Evolutionary conservation across 352 stramenopile genomes (phyloP).

Genomic region (Pythium aphanidermatum): DNA sequence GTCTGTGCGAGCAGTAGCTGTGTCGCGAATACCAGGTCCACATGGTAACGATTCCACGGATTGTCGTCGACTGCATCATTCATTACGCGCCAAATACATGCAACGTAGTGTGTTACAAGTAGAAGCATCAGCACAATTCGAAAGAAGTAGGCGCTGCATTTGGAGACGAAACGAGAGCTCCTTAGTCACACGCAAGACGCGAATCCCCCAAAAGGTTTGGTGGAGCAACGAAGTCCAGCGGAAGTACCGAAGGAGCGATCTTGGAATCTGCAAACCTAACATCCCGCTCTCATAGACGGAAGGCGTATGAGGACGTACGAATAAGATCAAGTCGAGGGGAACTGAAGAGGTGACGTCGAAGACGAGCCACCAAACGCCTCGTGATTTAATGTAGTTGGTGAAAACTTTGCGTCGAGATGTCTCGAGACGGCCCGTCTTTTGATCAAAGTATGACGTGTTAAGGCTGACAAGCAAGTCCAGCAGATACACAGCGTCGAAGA

Average conservation of each 20-base stretch:
- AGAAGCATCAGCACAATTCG: slow-evolving; percentile 18
- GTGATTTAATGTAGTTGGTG: background rate
- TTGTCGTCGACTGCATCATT: background rate
- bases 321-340: background rate
- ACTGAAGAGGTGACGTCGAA: slow-evolving; percentile 5
- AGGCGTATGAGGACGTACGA: background rate
- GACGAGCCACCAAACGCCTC: slow-evolving; percentile 2
- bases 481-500: slow-evolving; percentile 7
- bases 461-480: slow-evolving; percentile 9
- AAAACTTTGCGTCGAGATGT: slow-evolving; percentile 1
- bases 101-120: slow-evolving; percentile 16
- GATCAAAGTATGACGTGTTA: slow-evolving; percentile 15
- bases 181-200: slow-evolving; percentile 5
- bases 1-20: slow-evolving; percentile 5
- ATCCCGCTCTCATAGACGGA: background rate
- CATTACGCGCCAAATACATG: slow-evolving; percentile 17
- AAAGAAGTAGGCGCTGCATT: slow-evolving; percentile 2
- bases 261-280: background rate
- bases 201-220: slow-evolving; percentile 1
- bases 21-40: background rate
- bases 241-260: background rate
- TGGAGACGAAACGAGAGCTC: slow-evolving; percentile 4
- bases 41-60: background rate
- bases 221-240: slow-evolving; percentile 4
- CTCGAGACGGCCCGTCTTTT: slow-evolving; percentile 10